These are phyloP conservation scores for Lactarius sanguifluus DNA, from an alignment of 768 basidiomycete species.

Conservation along the genomic window DNA sequence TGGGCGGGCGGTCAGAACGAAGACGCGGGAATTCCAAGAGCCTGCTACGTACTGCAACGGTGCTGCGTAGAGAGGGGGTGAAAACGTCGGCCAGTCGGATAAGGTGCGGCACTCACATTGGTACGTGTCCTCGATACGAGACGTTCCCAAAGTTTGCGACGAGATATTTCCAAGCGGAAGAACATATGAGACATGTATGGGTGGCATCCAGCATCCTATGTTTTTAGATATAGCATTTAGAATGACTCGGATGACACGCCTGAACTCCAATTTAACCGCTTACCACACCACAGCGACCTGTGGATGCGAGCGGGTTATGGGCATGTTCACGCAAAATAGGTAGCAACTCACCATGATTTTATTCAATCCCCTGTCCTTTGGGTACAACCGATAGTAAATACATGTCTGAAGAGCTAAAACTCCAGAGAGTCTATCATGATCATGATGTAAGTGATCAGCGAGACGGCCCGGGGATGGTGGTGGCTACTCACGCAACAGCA, in stretches of 20 bases:
- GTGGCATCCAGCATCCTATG: slow-evolving; percentile 22
- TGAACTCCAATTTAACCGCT: background rate
- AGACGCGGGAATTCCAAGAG: background rate
- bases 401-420: slow-evolving; percentile 21
- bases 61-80: slow-evolving; percentile 9
- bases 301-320: background rate
- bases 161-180: slow-evolving; percentile 28
- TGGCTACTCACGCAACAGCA: slow-evolving; percentile 20
- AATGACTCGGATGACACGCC: background rate
- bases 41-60: slow-evolving; percentile 22
- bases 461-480: background rate
- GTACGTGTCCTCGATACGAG: slow-evolving; percentile 1
- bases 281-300: slow-evolving; percentile 26
- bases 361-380: background rate
- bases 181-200: slow-evolving; percentile 24
- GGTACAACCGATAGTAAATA: slow-evolving; percentile 27
- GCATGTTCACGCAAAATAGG: background rate
- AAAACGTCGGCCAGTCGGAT: background rate
- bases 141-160: slow-evolving; percentile 27
- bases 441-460: background rate
- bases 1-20: background rate
- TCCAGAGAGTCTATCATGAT: slow-evolving; percentile 24
- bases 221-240: background rate
- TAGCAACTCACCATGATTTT: slow-evolving; percentile 21
- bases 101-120: slow-evolving; percentile 15